Evolutionary conservation across 176 grass and related monocot species (phyloP), one percentile per base, ranked within the genome.

Genomic region (Chloris gayana): DNA sequence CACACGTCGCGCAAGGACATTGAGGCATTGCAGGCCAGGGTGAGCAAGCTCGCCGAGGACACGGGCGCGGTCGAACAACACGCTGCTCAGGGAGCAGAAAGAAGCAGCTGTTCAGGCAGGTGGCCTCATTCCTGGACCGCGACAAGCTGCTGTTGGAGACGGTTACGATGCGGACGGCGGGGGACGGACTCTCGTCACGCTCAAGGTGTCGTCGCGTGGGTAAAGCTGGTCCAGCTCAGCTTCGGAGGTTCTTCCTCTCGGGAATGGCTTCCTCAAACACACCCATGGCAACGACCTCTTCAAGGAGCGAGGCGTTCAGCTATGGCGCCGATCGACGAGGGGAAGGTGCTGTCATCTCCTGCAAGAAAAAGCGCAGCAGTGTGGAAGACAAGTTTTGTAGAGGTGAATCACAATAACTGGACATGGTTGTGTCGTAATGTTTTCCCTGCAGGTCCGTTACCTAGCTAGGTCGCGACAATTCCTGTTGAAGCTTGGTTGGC

Each of bases 211-310:
- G 25, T 65, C 79, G 19, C 79, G 19, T 82, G 79, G 72, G 64
- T 42, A 7, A 82, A 81, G 85, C 58, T 76, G 14, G 56, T 33
- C 1, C 79, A 82, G 65, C 72, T 82, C 42, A 82, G 53, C 35
- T 87, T 87, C 45, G 22, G 6, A 34, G 44, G 44, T 87, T 77
- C 66, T n/a, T n/a, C n/a, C n/a, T n/a, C 79, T 87, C 44, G 66
- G 44, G 19, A 50, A 35, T 10, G 79, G 70, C 32, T 87, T 82
- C 85, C 26, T n/a, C 1, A 33, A 11, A 18, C 78, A 87, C 72
- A 5, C 80, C 1, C 64, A 42, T 33, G 42, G 30, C 5, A 81
- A 60, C 75, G 63, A 24, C 41, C 26, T 77, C 26, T 24, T 64
- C 59, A 46, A 2, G 18, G 75, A n/a, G n/a, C n/a, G n/a, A 77